Evolutionary conservation across 768 basidiomycete genomes (phyloP), one percentile per base, ranked within the genome.

Genomic region (Leccinum disarticulatum): DNA sequence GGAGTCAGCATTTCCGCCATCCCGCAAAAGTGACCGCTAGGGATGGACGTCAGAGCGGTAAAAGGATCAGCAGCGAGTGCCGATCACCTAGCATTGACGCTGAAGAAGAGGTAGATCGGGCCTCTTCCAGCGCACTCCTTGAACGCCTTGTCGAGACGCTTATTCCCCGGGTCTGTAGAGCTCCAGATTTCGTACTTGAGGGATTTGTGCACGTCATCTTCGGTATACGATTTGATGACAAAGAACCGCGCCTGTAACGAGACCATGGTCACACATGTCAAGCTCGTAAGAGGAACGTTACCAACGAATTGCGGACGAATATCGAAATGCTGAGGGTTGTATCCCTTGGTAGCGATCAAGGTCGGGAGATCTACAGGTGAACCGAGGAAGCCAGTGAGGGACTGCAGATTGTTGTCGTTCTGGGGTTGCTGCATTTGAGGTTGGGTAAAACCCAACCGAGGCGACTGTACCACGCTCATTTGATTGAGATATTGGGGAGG

Each of bases 171-270:
- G 70, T 95, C 93, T 0, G 95, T 97, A 9, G 94, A 96, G 61
- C 93, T 93, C 95, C 95, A 97, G 52, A 98, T 97, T 73, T 96
- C 95, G 65, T 96, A 95, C 69, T 96, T 96, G 68, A 97, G 82
- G 15, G 93, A 95, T 74, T 99, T 99, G 77, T 98, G 96, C 1
- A 99, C 96, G 69, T 99, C 96, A 68, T 98, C 97, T 74, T 98
- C 96, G 1, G 97, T 98, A 76, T 95, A 99, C 0, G 93, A 96
- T 73, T 99, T 99, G 81, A 99, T 98, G 33, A 98, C 96, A 69
- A 98, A 98, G 77, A 82, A 98, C 15, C 95, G 83, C 4, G 96
- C 94, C 87, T 93, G 60, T 6, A 63, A 64, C 27, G 15, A 49
- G 31, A 51, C n/a, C 52, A 60, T 31, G 64, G 57, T 48, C 49